Base-by-base conservation (phyloP, 805 yeast genomes). In the Kodamaea neixiangensis region DNA sequence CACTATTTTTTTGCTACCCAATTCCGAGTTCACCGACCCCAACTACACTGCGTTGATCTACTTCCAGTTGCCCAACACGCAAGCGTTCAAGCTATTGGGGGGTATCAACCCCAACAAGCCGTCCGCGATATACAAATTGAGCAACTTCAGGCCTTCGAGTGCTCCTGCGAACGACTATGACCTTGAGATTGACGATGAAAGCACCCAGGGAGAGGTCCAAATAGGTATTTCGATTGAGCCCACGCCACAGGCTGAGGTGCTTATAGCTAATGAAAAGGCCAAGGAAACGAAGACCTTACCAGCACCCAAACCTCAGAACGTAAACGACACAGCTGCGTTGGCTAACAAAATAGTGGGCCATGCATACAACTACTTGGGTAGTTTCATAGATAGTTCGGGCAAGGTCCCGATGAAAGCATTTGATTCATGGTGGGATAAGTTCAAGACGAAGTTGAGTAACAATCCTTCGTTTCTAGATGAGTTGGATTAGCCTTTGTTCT, bases 181-280 rank as follows among this genome's bases (percentile, higher is more conserved):
- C 22, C 62, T 67, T 54, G 67, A 56, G 14, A 60, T 65, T 7
- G 69, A 67, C n/a, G 75, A 72, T 46, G 62, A 55, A 2, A 43
- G 47, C 14, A 59, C 59, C 42, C 69, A 66, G 9, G 63, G 63
- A 15, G 73, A 69, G 44, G 67, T 63, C 57, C 76, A 64, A 55
- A 83, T 93, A 3, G 99, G 99, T 0, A 88, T 94, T n/a, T 89
- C 97, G 2, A 84, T 93, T 11, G 99, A 93, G 63, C 87, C 96
- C 0, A 77, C 81, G 5, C 73, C 65, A 0, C 83, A 79, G 46
- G 97, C 96, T 0, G 80, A 81, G 53, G 68, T 73, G 34, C 83
- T 79, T 50, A 67, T 89, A 42, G 75, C 67, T 20, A 73, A 75
- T 52, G 72, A 77, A 58, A 75, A 72, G 56, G 63, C 47, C 55